phyloP scores from a whole-genome alignment of 345 rosid species.

The Passiflora organensis region DNA sequence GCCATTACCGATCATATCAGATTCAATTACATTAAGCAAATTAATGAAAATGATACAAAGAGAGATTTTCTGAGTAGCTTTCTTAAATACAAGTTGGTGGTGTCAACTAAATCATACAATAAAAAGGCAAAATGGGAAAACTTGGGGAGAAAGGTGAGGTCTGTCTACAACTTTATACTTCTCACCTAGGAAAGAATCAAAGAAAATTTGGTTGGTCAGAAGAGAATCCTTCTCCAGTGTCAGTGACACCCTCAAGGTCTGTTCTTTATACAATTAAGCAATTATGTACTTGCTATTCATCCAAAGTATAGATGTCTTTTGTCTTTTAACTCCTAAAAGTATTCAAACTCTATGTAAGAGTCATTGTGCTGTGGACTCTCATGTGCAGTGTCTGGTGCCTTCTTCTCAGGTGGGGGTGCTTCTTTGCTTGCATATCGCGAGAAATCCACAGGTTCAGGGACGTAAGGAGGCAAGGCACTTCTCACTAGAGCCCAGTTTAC shows the following conservation, averaged over 20 bases:
- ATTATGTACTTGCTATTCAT: neutral
- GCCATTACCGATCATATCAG: too few relatives aligned
- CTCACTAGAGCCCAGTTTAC: constrained; percentile 89
- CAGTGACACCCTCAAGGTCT: neutral
- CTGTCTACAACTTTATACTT: constrained; percentile 4
- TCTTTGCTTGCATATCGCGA: constrained; percentile 51
- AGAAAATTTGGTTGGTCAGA: neutral
- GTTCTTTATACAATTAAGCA: constrained; percentile 4
- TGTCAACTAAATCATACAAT: neutral
- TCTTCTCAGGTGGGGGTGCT: constrained; percentile 17
- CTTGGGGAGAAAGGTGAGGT: neutral
- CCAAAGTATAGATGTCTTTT: neutral
- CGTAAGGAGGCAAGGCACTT: constrained; percentile 72
- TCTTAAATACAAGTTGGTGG: neutral
- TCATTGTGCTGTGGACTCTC: constrained; percentile 6
- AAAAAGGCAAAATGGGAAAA: neutral
- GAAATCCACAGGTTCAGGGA: constrained; percentile 76
- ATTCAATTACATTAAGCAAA: neutral
- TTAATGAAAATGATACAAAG: neutral
- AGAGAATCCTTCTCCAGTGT: constrained; percentile 1
- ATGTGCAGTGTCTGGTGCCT: neutral
- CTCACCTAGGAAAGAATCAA: constrained; percentile 11
- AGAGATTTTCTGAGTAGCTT: neutral
- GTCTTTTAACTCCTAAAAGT: neutral
- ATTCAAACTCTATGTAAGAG: constrained; percentile 23